Evolutionary conservation across 306 rosid genomes (phyloP).

Genomic region (Quercus ilex): DNA sequence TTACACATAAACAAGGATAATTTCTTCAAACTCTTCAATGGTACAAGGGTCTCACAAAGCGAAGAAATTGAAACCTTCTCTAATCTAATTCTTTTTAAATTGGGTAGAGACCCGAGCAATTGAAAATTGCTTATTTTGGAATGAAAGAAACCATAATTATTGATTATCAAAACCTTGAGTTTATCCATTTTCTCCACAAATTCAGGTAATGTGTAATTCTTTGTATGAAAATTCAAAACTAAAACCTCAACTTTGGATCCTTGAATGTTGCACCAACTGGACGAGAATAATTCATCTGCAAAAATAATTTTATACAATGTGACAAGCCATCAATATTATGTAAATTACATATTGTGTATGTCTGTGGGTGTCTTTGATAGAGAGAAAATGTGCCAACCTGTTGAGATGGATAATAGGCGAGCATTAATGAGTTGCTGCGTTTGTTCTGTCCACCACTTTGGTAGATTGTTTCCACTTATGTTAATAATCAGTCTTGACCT

Average conservation of each 20-base stretch:
- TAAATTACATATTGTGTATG: not conserved
- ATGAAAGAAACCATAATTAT: conserved; percentile 31
- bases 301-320: conserved; percentile 5
- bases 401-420: conserved; percentile 50
- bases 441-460: conserved; percentile 48
- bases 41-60: not conserved
- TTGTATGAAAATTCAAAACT: conserved; percentile 43
- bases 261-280: conserved; percentile 46
- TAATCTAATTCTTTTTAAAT: conserved; percentile 52
- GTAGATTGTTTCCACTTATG: conserved; percentile 33
- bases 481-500: conserved; percentile 49
- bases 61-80: conserved; percentile 31
- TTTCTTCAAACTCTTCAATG: conserved; percentile 20
- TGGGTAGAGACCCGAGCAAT: conserved; percentile 22
- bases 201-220: conserved; percentile 42
- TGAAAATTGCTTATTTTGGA: conserved; percentile 33
- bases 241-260: conserved; percentile 55
- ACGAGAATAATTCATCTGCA: conserved; percentile 50
- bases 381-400: conserved; percentile 43
- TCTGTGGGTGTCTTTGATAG: not conserved
- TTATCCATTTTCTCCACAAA: conserved; percentile 37
- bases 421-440: conserved; percentile 32
- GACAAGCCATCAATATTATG: not conserved
- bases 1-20: conserved; percentile 33
- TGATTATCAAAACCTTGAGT: conserved; percentile 48